Conservation (phyloP, 1,284 basidiomycete species). For the Kwoniella shivajii region DNA sequence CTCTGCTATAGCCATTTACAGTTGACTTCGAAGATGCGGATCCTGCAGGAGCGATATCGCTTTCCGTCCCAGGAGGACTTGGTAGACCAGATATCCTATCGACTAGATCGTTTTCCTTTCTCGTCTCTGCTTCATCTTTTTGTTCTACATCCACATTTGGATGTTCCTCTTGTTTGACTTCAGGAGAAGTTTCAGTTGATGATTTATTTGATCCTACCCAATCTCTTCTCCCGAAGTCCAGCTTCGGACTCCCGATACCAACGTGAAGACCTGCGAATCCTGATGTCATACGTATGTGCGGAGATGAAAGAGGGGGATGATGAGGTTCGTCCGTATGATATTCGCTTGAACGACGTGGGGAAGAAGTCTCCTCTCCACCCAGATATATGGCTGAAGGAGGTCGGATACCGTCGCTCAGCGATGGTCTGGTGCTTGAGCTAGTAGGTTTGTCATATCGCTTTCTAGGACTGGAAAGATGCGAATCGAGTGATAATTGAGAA, state of each 20-base stretch:
- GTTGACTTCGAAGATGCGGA: background rate
- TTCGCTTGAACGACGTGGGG: background rate
- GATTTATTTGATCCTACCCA: slow-evolving; percentile 10
- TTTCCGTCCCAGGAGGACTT: slow-evolving; percentile 39
- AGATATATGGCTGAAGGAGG: slow-evolving; percentile 2
- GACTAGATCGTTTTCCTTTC: slow-evolving; percentile 17
- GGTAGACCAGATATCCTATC: slow-evolving; percentile 32
- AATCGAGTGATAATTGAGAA: slow-evolving; percentile 9
- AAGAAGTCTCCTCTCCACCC: background rate
- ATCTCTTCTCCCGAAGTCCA: slow-evolving; percentile 20
- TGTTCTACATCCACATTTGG: no score
- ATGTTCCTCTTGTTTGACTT: background rate
- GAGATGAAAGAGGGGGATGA: background rate
- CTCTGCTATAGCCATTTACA: background rate
- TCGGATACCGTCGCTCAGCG: background rate
- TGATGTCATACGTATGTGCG: slow-evolving; percentile 8
- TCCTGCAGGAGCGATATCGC: slow-evolving; percentile 22
- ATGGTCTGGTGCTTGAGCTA: background rate
- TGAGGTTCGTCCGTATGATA: background rate
- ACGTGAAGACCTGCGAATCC: slow-evolving; percentile 23
- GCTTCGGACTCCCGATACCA: slow-evolving; percentile 22
- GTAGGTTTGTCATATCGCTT: slow-evolving; percentile 3
- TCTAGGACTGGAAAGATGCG: slow-evolving; percentile 10
- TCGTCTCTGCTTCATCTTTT: background rate
- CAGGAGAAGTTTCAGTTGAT: background rate